Evolutionary conservation across 2,329 filamentous ascomycete genomes (phyloP).

Genomic region (Diaporthe helianthi): DNA sequence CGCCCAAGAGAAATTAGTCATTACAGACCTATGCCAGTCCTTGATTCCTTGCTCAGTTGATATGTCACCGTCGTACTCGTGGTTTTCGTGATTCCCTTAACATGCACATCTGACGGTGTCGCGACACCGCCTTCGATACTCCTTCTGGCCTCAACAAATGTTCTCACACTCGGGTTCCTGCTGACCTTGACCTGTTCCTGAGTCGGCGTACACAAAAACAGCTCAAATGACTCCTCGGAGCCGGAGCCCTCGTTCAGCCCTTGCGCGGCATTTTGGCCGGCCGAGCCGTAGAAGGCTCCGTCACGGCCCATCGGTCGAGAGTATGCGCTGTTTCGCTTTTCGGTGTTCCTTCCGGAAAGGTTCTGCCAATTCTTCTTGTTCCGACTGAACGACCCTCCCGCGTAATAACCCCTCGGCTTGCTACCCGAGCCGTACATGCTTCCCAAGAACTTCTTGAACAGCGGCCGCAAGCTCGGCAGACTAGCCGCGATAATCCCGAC

Average conservation of each 20-base stretch:
- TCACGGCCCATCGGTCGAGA: background rate
- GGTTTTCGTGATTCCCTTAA: slow-evolving; percentile 12
- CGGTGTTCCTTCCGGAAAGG: background rate
- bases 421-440: slow-evolving; percentile 2
- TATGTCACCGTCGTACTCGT: slow-evolving; percentile 7
- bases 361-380: slow-evolving; percentile 6
- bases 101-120: background rate
- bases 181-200: background rate
- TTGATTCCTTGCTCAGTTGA: background rate
- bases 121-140: background rate
- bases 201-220: background rate
- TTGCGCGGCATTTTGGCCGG: slow-evolving; percentile 2
- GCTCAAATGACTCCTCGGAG: slow-evolving; percentile 8
- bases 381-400: background rate
- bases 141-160: slow-evolving; percentile 5
- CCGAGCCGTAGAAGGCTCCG: background rate
- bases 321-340: background rate
- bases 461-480: slow-evolving; percentile 40
- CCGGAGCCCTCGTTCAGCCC: background rate
- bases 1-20: no score
- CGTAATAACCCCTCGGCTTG: background rate
- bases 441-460: slow-evolving; percentile 37
- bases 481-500: slow-evolving; percentile 42
- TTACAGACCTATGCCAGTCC: background rate
- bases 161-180: background rate